Conservation (phyloP, 345 rosid genomes). For the Linum trigynum region DNA sequence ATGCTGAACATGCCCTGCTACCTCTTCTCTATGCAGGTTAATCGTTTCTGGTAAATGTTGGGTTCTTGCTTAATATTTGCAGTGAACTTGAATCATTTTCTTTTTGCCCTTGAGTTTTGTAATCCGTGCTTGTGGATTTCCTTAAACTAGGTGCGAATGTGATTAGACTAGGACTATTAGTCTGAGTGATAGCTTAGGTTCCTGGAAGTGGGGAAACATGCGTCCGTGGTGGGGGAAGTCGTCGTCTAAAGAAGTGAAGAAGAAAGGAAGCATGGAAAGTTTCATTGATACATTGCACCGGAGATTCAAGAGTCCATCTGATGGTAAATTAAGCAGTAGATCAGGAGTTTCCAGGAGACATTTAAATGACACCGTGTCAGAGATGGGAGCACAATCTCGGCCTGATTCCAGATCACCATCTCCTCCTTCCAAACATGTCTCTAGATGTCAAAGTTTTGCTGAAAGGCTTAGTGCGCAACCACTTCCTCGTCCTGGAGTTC, state of each 20-base stretch:
- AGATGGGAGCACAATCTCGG: constrained; percentile 56
- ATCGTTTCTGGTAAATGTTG: background rate
- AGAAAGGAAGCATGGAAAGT: constrained; percentile 67
- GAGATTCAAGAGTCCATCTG: constrained; percentile 46
- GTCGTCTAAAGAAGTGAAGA: constrained; percentile 65
- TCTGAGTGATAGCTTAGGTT: background rate
- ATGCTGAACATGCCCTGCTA: too few species aligned
- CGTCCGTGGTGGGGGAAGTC: constrained; percentile 72
- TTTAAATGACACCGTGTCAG: constrained; percentile 41
- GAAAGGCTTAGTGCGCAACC: constrained; percentile 71
- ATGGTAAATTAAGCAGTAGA: constrained; percentile 36
- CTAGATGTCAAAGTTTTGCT: constrained; percentile 76
- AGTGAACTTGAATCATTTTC: background rate
- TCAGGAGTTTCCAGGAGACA: constrained; percentile 42
- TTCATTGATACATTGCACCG: constrained; percentile 53
- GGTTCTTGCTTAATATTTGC: background rate
- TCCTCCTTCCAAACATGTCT: constrained; percentile 48
- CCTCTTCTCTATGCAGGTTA: background rate
- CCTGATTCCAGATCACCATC: constrained; percentile 66
- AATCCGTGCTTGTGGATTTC: background rate
- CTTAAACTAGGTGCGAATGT: background rate
- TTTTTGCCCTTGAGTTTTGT: background rate
- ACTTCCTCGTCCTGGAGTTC: constrained; percentile 64
- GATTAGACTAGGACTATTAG: background rate
- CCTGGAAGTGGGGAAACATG: constrained; percentile 22